Conservation (phyloP, 2,329 filamentous ascomycete genomes). For the Metarhizium rileyi region DNA sequence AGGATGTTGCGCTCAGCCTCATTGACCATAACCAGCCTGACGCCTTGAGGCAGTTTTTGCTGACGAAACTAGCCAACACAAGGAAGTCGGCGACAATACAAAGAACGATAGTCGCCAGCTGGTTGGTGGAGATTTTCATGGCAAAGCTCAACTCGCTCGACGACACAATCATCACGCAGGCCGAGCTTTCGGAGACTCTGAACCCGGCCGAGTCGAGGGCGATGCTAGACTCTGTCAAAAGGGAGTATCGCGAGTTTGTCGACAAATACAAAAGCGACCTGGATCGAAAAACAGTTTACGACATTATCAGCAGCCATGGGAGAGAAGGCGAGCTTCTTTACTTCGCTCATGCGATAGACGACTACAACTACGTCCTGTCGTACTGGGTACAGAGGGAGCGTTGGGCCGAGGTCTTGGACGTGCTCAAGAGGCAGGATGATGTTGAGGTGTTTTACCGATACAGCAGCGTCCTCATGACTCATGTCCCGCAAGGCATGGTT, state of each 20-base stretch:
- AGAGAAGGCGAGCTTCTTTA: slow-evolving; percentile 86
- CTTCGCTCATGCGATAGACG: slow-evolving; percentile 80
- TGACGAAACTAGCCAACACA: slow-evolving; percentile 71
- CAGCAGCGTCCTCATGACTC: slow-evolving; percentile 90
- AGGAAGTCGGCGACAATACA: slow-evolving; percentile 87
- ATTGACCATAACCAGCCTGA: slow-evolving; percentile 87
- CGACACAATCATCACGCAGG: slow-evolving; percentile 84
- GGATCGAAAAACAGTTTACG: slow-evolving; percentile 86
- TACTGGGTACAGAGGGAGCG: slow-evolving; percentile 97
- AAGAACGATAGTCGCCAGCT: slow-evolving; percentile 86
- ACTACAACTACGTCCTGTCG: slow-evolving; percentile 88
- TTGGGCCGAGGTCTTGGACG: slow-evolving; percentile 77
- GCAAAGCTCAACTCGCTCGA: slow-evolving; percentile 90
- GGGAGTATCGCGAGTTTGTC: slow-evolving; percentile 84
- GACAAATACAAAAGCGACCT: slow-evolving; percentile 77
- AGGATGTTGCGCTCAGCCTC: slow-evolving; percentile 85
- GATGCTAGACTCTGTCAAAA: slow-evolving; percentile 59
- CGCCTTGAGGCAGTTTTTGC: slow-evolving; percentile 78
- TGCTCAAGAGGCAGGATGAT: slow-evolving; percentile 88
- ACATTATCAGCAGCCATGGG: slow-evolving; percentile 91
- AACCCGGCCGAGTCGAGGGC: slow-evolving; percentile 62
- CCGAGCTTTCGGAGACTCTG: slow-evolving; percentile 64
- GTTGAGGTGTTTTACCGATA: slow-evolving; percentile 94
- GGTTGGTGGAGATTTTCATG: slow-evolving; percentile 96
- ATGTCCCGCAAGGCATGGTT: slow-evolving; percentile 76